Evolutionary conservation across 2,329 filamentous ascomycete species (phyloP).

Genomic region (Metarhizium humberi): DNA sequence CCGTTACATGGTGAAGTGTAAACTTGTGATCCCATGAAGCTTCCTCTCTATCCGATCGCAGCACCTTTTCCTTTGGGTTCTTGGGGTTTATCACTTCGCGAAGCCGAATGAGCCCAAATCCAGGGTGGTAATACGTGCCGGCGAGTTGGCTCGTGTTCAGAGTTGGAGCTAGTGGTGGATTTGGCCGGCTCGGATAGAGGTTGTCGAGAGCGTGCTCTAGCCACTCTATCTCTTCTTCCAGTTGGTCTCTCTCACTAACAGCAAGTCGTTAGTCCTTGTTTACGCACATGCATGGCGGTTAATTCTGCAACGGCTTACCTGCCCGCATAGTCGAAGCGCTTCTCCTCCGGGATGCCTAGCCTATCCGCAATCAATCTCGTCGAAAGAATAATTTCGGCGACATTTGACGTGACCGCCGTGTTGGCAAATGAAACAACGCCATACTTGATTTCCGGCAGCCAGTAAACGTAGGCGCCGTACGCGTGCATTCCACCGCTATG

Average conservation of each 20-base stretch:
- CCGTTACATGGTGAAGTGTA: conserved; percentile 17
- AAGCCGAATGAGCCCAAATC: conserved; percentile 22
- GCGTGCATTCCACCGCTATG: conserved; percentile 20
- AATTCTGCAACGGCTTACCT: neutral
- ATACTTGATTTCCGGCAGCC: conserved; percentile 20
- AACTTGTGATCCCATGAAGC: conserved; percentile 11
- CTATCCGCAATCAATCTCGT: conserved; percentile 21
- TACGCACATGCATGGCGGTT: too few relatives aligned
- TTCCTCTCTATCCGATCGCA: conserved; percentile 13
- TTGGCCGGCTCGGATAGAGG: conserved; percentile 27
- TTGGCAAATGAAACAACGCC: conserved; percentile 27
- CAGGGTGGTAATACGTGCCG: conserved; percentile 35
- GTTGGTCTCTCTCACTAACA: conserved; percentile 1
- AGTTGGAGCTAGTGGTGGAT: conserved; percentile 24
- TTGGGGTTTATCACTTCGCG: conserved; percentile 7
- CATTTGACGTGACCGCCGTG: conserved; percentile 30
- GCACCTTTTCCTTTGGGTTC: conserved; percentile 5
- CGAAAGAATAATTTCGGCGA: conserved; percentile 14
- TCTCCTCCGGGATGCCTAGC: conserved; percentile 10
- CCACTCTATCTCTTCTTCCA: conserved; percentile 6
- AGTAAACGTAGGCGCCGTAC: conserved; percentile 19
- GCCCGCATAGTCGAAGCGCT: conserved; percentile 11
- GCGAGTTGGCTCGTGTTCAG: conserved; percentile 21
- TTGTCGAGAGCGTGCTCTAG: conserved; percentile 22
- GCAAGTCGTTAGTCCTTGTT: neutral